A percentile compares a stretch with the other conserved stretches of the same genome.
Conservation (phyloP, 2,329 filamentous ascomycete genomes). For the Knoxdaviesia capensis region DNA sequence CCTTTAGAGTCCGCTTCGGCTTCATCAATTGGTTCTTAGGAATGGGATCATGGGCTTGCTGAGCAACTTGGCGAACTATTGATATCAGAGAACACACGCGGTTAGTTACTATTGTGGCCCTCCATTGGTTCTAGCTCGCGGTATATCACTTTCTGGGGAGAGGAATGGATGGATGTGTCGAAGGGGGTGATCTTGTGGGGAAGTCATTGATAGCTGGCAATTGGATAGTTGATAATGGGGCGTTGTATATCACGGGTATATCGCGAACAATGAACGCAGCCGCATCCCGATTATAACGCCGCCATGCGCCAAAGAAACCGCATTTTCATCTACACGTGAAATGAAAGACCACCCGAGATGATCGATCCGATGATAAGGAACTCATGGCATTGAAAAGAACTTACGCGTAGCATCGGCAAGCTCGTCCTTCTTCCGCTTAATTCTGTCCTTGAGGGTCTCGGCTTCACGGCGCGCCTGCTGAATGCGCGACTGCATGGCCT, state of each 20-base stretch:
- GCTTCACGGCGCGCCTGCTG: constrained; percentile 89
- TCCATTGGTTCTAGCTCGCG: not conserved
- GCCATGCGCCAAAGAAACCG: not conserved
- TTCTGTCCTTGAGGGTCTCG: constrained; percentile 91
- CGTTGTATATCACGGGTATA: too few species aligned
- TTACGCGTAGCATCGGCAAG: constrained; percentile 92
- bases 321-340: not conserved
- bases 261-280: too few species aligned
- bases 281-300: not conserved
- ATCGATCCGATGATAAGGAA: not conserved
- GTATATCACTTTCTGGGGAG: too few species aligned
- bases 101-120: not conserved
- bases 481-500: constrained; percentile 83
- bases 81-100: not conserved
- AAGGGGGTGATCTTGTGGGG: too few species aligned
- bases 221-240: too few species aligned
- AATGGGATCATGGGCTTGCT: constrained; percentile 79
- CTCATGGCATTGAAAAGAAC: constrained; percentile 16
- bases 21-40: constrained; percentile 89
- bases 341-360: not conserved
- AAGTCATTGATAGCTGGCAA: too few species aligned
- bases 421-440: constrained; percentile 99
- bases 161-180: too few species aligned
- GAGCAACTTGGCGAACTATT: constrained; percentile 80
- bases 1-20: constrained; percentile 89